Evolutionary conservation across 2,329 filamentous ascomycete species (phyloP).

Genomic region (Nemania diffusa): DNA sequence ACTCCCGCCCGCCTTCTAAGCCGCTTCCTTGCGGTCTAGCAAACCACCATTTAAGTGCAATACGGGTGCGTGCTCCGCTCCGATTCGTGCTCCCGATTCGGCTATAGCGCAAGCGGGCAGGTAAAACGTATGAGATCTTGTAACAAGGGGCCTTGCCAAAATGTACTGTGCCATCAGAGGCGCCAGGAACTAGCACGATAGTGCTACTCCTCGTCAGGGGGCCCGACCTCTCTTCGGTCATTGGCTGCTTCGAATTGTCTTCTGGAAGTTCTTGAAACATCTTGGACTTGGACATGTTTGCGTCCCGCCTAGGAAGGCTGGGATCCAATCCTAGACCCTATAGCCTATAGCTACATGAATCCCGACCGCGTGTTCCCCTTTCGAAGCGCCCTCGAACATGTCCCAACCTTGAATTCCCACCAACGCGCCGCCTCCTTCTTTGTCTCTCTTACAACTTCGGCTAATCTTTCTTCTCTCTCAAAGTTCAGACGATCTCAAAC

Average conservation of each 20-base stretch:
- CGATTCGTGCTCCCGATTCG: slow-evolving; percentile 25
- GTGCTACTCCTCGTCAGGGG: slow-evolving; percentile 8
- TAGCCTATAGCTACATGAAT: slow-evolving; percentile 35
- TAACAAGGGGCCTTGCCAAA: slow-evolving; percentile 40
- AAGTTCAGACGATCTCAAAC: slow-evolving; percentile 34
- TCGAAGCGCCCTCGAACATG: no score
- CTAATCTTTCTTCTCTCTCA: slow-evolving; percentile 41
- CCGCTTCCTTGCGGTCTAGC: slow-evolving; percentile 9
- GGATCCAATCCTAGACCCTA: slow-evolving; percentile 14
- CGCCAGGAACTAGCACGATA: slow-evolving; percentile 2
- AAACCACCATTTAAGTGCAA: slow-evolving; percentile 9
- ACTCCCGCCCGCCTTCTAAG: slow-evolving; percentile 18
- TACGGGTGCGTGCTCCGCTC: slow-evolving; percentile 14
- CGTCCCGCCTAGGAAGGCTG: slow-evolving; percentile 28
- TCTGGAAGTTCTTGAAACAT: slow-evolving; percentile 34
- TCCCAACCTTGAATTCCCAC: slow-evolving; percentile 9
- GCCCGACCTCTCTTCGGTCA: slow-evolving; percentile 11
- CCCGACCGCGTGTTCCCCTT: slow-evolving; percentile 16
- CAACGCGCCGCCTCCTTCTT: slow-evolving; percentile 33
- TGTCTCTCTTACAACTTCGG: slow-evolving; percentile 38
- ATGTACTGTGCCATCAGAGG: slow-evolving; percentile 28
- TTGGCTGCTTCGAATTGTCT: slow-evolving; percentile 32
- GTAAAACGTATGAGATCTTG: slow-evolving; percentile 37
- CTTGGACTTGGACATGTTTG: slow-evolving; percentile 27
- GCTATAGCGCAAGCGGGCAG: slow-evolving; percentile 28